Base-by-base conservation (phyloP, 176 grass and related monocot genomes). In the Panicum miliaceum region DNA sequence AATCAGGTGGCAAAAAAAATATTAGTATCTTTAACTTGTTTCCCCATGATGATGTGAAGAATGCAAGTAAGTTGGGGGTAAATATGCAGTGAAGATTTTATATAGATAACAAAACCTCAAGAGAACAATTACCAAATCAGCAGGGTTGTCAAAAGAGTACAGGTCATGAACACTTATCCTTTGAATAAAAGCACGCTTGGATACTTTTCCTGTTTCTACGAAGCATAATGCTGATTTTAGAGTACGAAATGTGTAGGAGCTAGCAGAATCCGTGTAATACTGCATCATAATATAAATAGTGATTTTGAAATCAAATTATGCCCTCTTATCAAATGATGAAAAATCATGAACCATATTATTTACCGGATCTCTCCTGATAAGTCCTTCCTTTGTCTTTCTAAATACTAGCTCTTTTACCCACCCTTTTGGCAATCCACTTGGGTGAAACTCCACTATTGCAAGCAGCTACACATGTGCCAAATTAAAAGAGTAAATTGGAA, bases 181-280 rank as follows among this genome's bases (percentile, higher is more conserved):
- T 56, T 73, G 85, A 81, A 79, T 71, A 84, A 76, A 81, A 7
- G 81, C 42, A 74, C 29, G 62, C 61, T 23, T 81, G 13, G 85
- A 71, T 54, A 66, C 12, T 46, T 85, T 36, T 71, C 89, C 89
- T 9, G 81, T 81, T 43, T 88, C 76, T 64, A 87, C 18, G 58
- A 65, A 91, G 76, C 34, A 46, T 32, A 68, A 7, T 70, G 82
- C 85, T 72, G 82, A 73, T 41, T n/a, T 91, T 34, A n/a, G 23
- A 0, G 85, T 88, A 20, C 85, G 85, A 3, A 91, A 91, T 64
- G 75, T 78, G 56, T 86, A 84, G 20, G 34, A 53, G 42, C 25
- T 81, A 40, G 77, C 42, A 48, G 89, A 85, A 58, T 91, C 89
- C 0, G 75, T 80, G 58, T 51, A 91, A 60, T 88, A 91, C 89